These are phyloP conservation scores for Aspergillus versicolor DNA, from an alignment of 2,329 filamentous ascomycete species.

Conservation along the genomic window DNA sequence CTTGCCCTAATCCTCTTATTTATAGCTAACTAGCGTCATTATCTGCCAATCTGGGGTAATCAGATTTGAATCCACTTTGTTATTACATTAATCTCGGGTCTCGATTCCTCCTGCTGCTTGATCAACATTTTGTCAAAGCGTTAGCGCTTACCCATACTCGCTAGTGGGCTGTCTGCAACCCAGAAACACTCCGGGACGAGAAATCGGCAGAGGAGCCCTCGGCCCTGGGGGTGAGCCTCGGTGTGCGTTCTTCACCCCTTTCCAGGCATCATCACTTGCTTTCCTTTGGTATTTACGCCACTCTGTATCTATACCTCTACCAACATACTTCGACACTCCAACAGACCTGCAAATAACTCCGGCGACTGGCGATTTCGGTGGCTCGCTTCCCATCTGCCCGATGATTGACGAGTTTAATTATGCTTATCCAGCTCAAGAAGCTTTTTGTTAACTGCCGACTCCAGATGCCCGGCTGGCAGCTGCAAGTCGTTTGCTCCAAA, in stretches of 20 bases:
- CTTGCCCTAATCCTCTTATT: neutral
- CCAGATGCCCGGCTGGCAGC: neutral
- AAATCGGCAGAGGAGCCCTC: constrained; percentile 1
- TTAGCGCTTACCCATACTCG: neutral
- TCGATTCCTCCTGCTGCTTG: neutral
- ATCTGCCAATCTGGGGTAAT: neutral
- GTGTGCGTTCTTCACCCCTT: neutral
- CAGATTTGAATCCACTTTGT: neutral
- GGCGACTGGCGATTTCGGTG: neutral
- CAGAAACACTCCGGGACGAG: neutral
- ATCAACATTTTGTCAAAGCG: neutral
- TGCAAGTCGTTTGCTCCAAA: neutral
- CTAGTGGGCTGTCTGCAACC: neutral
- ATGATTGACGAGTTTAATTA: neutral
- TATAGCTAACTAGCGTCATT: neutral
- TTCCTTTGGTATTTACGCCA: neutral
- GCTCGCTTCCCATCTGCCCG: neutral
- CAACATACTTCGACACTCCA: neutral
- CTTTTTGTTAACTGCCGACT: neutral
- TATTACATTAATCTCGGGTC: neutral
- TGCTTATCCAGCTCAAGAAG: neutral
- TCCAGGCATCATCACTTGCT: too few species aligned
- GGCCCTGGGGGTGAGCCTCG: neutral
- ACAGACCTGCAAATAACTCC: neutral
- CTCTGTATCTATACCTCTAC: neutral